These are phyloP conservation scores for Bisporella sp. DNA, from an alignment of 2,329 filamentous ascomycete genomes.

Conservation along the genomic window DNA sequence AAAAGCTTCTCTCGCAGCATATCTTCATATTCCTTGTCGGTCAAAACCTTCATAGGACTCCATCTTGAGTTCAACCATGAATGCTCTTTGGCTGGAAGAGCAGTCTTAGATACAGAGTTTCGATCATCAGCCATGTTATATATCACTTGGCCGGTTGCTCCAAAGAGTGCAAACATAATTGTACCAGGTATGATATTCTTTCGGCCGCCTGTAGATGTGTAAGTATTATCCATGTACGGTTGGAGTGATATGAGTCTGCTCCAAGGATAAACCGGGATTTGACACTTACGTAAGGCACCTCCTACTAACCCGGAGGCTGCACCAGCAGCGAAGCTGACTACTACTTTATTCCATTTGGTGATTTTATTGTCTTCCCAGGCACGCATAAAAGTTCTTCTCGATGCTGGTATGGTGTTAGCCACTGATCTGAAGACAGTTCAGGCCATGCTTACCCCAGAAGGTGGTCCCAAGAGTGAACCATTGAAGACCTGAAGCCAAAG, in stretches of 20 bases:
- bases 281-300: conserved; percentile 41
- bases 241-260: not conserved
- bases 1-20: conserved; percentile 67
- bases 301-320: conserved; percentile 62
- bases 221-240: too few relatives aligned
- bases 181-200: conserved; percentile 46
- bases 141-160: conserved; percentile 46
- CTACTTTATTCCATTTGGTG: conserved; percentile 51
- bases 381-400: conserved; percentile 39
- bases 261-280: not conserved
- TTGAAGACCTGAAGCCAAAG: conserved; percentile 66
- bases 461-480: conserved; percentile 73
- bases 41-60: conserved; percentile 64
- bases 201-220: conserved; percentile 40
- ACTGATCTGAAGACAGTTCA: not conserved
- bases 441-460: conserved; percentile 58
- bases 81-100: conserved; percentile 21
- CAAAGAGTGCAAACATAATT: conserved; percentile 51
- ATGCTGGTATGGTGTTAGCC: conserved; percentile 31
- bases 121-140: conserved; percentile 45
- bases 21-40: conserved; percentile 64
- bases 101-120: conserved; percentile 4
- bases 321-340: conserved; percentile 65
- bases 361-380: conserved; percentile 36
- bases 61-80: conserved; percentile 52